Evolutionary conservation across 306 rosid genomes (phyloP).

Genomic region (Sophora flavescens): DNA sequence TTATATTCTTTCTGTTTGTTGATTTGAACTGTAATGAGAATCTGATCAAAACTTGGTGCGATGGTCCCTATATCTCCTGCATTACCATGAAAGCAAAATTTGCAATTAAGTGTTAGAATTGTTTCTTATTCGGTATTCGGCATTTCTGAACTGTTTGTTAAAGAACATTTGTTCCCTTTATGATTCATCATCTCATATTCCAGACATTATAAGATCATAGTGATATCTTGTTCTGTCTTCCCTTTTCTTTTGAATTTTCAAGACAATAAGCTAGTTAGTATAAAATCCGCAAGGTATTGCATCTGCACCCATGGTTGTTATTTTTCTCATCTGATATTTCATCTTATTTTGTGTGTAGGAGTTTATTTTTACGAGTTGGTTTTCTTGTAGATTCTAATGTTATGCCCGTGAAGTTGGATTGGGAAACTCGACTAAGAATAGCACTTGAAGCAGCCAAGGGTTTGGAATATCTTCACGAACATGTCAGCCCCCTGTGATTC

Average conservation of each 20-base stretch:
- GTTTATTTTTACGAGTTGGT: conserved; percentile 31
- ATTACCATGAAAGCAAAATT: conserved; percentile 9
- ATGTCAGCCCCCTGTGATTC: conserved; percentile 92
- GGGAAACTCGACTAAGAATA: conserved; percentile 89
- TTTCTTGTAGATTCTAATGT: conserved; percentile 62
- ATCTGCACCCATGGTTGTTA: conserved; percentile 2
- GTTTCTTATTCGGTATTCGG: conserved; percentile 28
- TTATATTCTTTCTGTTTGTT: conserved; percentile 7
- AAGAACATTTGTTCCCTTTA: conserved; percentile 12
- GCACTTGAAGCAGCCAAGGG: conserved; percentile 98
- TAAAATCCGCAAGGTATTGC: neutral
- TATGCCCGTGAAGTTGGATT: conserved; percentile 64
- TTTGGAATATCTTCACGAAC: conserved; percentile 95
- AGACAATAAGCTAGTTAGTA: conserved; percentile 9
- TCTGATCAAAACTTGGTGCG: neutral
- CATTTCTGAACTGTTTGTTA: conserved; percentile 9
- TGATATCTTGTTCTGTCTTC: conserved; percentile 2
- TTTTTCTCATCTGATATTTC: conserved; percentile 8
- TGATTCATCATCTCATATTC: neutral
- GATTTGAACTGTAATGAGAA: neutral
- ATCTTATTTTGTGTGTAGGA: conserved; percentile 36
- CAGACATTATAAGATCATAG: conserved; percentile 1
- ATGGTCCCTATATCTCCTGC: neutral
- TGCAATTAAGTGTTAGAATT: neutral
- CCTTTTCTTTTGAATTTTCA: neutral